Conservation (phyloP, 169 alveolate genomes). For the Plasmodium malariae region DNA sequence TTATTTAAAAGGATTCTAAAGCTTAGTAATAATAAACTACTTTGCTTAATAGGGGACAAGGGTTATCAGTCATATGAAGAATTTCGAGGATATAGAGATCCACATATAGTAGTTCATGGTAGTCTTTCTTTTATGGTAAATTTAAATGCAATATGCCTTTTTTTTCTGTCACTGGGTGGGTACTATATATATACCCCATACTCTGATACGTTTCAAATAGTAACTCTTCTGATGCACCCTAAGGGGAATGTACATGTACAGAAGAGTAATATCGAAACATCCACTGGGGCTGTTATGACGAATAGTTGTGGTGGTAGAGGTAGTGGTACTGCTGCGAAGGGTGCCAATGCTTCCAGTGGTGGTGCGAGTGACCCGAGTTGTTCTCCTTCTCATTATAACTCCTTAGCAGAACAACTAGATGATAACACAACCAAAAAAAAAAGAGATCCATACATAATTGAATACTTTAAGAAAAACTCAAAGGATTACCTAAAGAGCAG, state of each 20-base stretch:
- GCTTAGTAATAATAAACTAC: slow-evolving; percentile 80
- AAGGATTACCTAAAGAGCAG: background rate
- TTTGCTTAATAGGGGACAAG: slow-evolving; percentile 88
- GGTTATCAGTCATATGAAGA: slow-evolving; percentile 89
- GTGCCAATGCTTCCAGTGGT: background rate
- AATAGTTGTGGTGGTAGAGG: background rate
- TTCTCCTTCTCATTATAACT: background rate
- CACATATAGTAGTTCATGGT: slow-evolving; percentile 91
- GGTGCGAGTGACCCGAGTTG: background rate
- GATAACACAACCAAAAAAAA: background rate
- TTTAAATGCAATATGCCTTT: slow-evolving; percentile 86
- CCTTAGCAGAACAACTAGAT: background rate
- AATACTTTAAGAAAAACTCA: slow-evolving; percentile 16
- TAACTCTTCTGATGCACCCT: slow-evolving; percentile 76
- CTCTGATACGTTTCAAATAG: slow-evolving; percentile 88
- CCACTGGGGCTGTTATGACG: background rate
- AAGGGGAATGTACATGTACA: slow-evolving; percentile 2
- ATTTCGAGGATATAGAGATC: slow-evolving; percentile 84
- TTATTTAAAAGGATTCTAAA: slow-evolving; percentile 81
- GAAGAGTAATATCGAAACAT: background rate
- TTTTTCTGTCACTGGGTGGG: slow-evolving; percentile 86
- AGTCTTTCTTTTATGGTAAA: slow-evolving; percentile 89
- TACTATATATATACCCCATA: slow-evolving; percentile 86
- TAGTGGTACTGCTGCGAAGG: background rate
- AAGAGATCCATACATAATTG: background rate